Conservation (phyloP, 202 grass and related monocot genomes). For the Miscanthus sacchariflorus region DNA sequence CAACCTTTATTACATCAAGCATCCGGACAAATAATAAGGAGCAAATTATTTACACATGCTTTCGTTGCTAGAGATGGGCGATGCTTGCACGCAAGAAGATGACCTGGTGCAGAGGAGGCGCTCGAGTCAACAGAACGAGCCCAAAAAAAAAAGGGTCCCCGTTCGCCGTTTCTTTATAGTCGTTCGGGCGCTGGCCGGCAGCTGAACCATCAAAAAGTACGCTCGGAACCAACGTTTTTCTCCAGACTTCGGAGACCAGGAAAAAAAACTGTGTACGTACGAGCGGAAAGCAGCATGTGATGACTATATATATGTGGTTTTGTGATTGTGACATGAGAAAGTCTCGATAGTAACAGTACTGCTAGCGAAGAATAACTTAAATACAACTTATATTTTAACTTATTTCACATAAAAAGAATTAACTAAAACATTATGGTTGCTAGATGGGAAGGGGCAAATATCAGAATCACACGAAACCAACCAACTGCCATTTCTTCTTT, state of each 20-base stretch:
- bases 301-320: background rate
- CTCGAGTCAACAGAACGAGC: conserved; percentile 5
- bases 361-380: no score
- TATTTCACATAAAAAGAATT: no score
- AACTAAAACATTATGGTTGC: no score
- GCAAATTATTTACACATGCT: conserved; percentile 21
- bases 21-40: conserved; percentile 26
- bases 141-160: no score
- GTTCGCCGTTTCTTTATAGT: no score
- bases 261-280: background rate
- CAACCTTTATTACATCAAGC: background rate
- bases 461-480: no score
- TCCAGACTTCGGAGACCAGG: background rate
- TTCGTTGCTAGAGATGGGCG: conserved; percentile 1
- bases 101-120: background rate
- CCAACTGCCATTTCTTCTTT: no score
- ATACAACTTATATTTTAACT: no score
- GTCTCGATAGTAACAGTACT: background rate
- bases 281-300: background rate
- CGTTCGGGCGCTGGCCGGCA: background rate
- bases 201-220: background rate
- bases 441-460: no score
- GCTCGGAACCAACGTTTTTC: background rate
- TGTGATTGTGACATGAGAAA: background rate
- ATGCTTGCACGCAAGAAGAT: conserved; percentile 27